These are phyloP conservation scores for Cladophialophora bantiana DNA, from an alignment of 2,329 filamentous ascomycete genomes.

Conservation along the genomic window DNA sequence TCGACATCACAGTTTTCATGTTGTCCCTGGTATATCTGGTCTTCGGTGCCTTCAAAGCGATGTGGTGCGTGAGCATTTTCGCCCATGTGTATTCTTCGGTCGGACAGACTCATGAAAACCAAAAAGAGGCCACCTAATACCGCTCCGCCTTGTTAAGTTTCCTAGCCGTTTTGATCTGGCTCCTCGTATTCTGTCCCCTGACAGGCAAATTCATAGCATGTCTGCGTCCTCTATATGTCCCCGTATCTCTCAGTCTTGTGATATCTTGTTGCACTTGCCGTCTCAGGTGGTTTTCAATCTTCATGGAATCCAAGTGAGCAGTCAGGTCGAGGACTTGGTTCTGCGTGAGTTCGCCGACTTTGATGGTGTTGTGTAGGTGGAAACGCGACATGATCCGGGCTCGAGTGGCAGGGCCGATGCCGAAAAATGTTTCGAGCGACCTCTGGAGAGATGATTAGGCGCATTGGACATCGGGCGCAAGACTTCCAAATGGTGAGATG, in stretches of 20 bases:
- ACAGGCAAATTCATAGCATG: conserved; percentile 94
- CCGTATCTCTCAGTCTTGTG: conserved; percentile 84
- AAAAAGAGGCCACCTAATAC: conserved; percentile 45
- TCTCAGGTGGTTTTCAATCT: conserved; percentile 86
- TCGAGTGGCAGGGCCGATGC: conserved; percentile 74
- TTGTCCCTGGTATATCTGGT: background rate
- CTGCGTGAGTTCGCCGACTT: conserved; percentile 75
- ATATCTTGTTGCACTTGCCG: conserved; percentile 85
- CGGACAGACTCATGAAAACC: background rate
- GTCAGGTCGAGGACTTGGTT: conserved; percentile 83
- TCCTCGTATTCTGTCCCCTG: conserved; percentile 86
- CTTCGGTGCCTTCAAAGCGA: background rate
- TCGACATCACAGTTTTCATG: background rate
- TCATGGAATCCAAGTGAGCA: conserved; percentile 87
- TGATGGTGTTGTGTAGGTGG: conserved; percentile 83
- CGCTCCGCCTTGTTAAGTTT: conserved; percentile 67
- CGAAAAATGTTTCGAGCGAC: conserved; percentile 82
- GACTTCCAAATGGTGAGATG: conserved; percentile 21
- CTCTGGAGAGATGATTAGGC: conserved; percentile 44
- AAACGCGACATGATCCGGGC: conserved; percentile 83
- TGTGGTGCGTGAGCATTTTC: background rate
- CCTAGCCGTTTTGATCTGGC: conserved; percentile 68
- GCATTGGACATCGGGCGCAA: conserved; percentile 11
- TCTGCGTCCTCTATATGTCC: conserved; percentile 83
- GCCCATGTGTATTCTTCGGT: background rate